Evolutionary conservation across 345 rosid species (phyloP), one percentile per base, ranked within the genome.

Genomic region (Pistacia vera): DNA sequence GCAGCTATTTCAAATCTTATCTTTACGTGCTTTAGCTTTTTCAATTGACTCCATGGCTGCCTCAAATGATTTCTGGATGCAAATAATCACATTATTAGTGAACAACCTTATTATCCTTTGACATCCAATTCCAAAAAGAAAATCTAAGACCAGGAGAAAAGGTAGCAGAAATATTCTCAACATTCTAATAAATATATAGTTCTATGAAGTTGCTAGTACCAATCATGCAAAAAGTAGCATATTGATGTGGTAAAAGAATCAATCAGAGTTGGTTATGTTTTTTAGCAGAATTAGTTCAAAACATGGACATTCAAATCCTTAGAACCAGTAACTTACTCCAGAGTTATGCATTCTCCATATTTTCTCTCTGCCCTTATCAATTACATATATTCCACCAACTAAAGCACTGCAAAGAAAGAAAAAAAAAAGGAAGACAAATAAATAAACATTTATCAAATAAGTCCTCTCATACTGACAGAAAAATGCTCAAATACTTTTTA

Each of bases 11-110:
- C 70, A 83, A 51, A 20, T 81, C 75, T 57, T 49, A 78, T 84
- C 86, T 65, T 83, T 86, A n/a, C 70, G 83, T 69, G 82, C 60
- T 85, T 84, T 95, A 25, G 90, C 83, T 78, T 90, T 90, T 79
- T 90, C 87, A 54, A 95, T 77, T 12, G 96, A 88, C 38, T 87
- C 96, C 91, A 92, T 85, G 73, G 94, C 91, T 57, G 90, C 99
- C 76, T 95, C 96, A 72, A 93, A 95, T 78, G 99, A 95, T 87
- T 92, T 93, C 98, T 95, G 86, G 16, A 73, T 18, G 30, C 68
- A 72, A 72, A 69, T 17, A 70, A 57, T 38, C 41, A 46, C 59
- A 71, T 30, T 20, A 11, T 61, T 49, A 46, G 48, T 41, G 2
- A 62, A 46, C 13, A 44, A 48, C 28, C 33, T 25, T 58, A 65